Evolutionary conservation across 2,329 filamentous ascomycete species (phyloP).

Genomic region (Colletotrichum euphorbiae): DNA sequence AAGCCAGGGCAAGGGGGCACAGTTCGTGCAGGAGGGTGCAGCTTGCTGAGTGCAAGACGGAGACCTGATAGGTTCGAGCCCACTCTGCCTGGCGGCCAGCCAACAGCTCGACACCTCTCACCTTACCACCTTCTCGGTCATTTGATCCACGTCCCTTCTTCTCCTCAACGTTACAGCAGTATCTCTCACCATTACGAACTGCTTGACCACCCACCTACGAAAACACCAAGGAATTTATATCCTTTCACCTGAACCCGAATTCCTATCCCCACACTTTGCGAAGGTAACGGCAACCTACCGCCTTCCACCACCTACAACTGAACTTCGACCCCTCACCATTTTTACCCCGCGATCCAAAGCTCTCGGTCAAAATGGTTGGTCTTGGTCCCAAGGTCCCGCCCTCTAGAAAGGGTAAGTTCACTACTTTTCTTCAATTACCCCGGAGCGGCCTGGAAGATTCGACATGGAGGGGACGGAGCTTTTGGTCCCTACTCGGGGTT

Average conservation of each 20-base stretch:
- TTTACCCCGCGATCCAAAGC: constrained; percentile 47
- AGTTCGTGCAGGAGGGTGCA: constrained; percentile 1
- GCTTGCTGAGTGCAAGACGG: constrained; percentile 6
- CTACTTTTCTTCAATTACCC: constrained; percentile 34
- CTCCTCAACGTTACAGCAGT: constrained; percentile 34
- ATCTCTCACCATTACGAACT: constrained; percentile 20
- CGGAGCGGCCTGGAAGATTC: neutral
- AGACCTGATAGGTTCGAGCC: constrained; percentile 17
- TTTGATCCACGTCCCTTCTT: constrained; percentile 36
- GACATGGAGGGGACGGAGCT: constrained; percentile 18
- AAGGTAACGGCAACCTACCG: neutral
- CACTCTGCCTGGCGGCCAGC: neutral
- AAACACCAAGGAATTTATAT: constrained; percentile 5
- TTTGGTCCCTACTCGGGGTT: neutral
- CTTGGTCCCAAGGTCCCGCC: constrained; percentile 63
- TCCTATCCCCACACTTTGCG: neutral
- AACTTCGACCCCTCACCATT: constrained; percentile 37
- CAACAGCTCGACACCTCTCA: constrained; percentile 24
- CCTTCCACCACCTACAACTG: constrained; percentile 17
- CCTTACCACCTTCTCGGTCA: constrained; percentile 29
- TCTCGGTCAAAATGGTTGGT: constrained; percentile 59
- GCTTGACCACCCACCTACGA: constrained; percentile 16
- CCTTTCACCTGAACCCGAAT: neutral
- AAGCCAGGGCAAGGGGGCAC: constrained; percentile 2
- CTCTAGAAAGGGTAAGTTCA: constrained; percentile 74